Evolutionary conservation across 352 stramenopile species (phyloP), one percentile per base, ranked within the genome.

Genomic region (Aphanomyces euteiches): DNA sequence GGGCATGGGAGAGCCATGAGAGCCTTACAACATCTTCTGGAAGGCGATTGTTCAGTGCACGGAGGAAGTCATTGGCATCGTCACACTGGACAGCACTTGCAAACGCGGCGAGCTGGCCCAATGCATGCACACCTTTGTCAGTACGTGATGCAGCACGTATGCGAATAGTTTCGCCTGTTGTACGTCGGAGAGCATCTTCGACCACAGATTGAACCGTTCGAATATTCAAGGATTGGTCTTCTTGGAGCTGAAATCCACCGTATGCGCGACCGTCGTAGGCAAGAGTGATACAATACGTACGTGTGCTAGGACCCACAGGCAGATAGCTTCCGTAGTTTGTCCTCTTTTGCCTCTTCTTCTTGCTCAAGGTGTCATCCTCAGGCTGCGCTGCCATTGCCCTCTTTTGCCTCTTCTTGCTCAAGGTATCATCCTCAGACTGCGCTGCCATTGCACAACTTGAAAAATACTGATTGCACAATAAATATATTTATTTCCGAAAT

Each of bases 81-180:
- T 77, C 61, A 41, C 73, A 75, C 5, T 28, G 57, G 61, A 88
- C 95, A 0, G 72, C 72, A 69, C 96, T 90, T 66, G 86, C 74
- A 70, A 98, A 97, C 72, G 95, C 88, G 58, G 97, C 68, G 12
- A 96, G 90, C 73, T 98, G 93, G 38, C 92, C 92, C 4, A 84
- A 66, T 3, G 93, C 90, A 77, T 98, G 93, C 19, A 98, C 95
- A 28, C 93, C 93, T 7, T 85, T 81, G 80, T 98, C 95, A 0
- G 95, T 98, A 34, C 95, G 85, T 34, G 89, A 92, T 17, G 93
- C 90, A 65, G 85, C 95, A 19, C 92, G 80, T 28, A 98, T 78
- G 61, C 86, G 84, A 19, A 95, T 59, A 13, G 40, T 72, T 71
- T 92, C 84, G 71, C 84, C 78, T 12, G 89, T 92, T 21, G 85